Percentiles rank a stretch among this genome's conserved stretches.
Conservation (phyloP, 2,329 filamentous ascomycete species). For the Ramularia endophylla region DNA sequence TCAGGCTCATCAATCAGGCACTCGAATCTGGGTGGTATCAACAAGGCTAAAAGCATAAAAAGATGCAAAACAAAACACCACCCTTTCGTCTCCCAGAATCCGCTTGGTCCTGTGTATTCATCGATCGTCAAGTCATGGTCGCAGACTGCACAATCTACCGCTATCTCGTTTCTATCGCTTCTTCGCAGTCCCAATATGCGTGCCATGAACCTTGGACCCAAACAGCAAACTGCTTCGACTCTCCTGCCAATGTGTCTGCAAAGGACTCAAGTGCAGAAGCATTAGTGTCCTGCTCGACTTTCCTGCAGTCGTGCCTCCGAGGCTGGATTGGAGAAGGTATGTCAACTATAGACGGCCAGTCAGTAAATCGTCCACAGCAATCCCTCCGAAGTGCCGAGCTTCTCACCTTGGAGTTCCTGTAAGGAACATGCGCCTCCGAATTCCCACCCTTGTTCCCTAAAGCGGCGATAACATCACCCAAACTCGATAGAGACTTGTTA, state of each 20-base stretch:
- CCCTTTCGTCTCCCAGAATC: no score
- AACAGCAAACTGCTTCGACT: constrained; percentile 93
- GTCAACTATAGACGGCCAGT: no score
- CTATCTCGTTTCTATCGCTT: constrained; percentile 29
- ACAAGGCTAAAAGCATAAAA: no score
- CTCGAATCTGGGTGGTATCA: no score
- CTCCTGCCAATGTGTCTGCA: constrained; percentile 86
- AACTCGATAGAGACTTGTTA: constrained; percentile 86
- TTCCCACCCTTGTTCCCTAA: constrained; percentile 75
- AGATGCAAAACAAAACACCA: no score
- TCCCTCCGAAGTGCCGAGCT: no score
- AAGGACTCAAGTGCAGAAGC: constrained; percentile 96
- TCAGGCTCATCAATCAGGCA: no score
- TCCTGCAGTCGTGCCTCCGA: constrained; percentile 68
- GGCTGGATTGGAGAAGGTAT: constrained; percentile 86
- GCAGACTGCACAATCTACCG: no score
- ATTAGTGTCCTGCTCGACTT: constrained; percentile 80
- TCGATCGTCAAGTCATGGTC: no score
- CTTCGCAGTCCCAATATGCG: constrained; percentile 85
- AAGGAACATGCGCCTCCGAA: constrained; percentile 67
- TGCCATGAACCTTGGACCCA: constrained; percentile 87
- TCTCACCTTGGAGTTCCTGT: constrained; percentile 83
- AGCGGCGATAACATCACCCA: constrained; percentile 91
- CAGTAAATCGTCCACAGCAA: no score
- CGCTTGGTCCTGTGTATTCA: no score